Evolutionary conservation across 352 stramenopile species (phyloP).

Genomic region (Aphanomyces cochlioides): DNA sequence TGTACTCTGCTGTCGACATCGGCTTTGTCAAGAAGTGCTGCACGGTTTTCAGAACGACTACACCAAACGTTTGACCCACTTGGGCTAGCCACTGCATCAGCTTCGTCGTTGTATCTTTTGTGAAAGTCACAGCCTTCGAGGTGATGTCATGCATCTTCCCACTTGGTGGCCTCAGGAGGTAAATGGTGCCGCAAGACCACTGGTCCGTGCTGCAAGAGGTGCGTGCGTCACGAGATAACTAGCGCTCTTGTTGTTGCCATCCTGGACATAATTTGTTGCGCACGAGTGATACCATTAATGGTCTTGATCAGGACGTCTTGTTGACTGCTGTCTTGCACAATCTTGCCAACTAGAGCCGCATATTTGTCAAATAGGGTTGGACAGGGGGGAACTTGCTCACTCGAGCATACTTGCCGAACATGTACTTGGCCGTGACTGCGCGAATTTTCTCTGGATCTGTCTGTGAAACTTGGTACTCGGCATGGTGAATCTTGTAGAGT

Average conservation of each 20-base stretch:
- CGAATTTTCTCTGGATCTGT: no score
- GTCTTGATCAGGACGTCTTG: no score
- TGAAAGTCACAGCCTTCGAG: conserved; percentile 44
- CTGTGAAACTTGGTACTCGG: no score
- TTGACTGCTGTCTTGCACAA: no score
- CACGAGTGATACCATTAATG: not conserved
- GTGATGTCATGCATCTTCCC: not conserved
- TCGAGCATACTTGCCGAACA: conserved; percentile 31
- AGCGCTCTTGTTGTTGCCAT: not conserved
- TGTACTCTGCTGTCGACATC: conserved; percentile 94
- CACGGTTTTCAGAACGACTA: conserved; percentile 79
- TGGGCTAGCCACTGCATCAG: conserved; percentile 82
- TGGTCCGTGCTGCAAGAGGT: conserved; percentile 83
- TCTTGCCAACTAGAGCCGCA: not conserved
- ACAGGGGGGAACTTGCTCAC: conserved; percentile 23
- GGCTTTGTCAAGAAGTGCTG: conserved; percentile 92
- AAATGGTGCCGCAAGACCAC: conserved; percentile 90
- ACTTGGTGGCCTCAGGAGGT: conserved; percentile 49
- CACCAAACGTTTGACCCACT: conserved; percentile 67
- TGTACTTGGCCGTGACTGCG: conserved; percentile 83
- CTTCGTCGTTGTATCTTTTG: conserved; percentile 83
- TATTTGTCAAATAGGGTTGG: not conserved
- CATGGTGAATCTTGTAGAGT: no score
- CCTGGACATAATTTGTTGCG: not conserved
- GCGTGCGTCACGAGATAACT: conserved; percentile 97